These are phyloP conservation scores for Neonectria ditissima DNA, from an alignment of 2,329 filamentous ascomycete genomes.

Conservation along the genomic window DNA sequence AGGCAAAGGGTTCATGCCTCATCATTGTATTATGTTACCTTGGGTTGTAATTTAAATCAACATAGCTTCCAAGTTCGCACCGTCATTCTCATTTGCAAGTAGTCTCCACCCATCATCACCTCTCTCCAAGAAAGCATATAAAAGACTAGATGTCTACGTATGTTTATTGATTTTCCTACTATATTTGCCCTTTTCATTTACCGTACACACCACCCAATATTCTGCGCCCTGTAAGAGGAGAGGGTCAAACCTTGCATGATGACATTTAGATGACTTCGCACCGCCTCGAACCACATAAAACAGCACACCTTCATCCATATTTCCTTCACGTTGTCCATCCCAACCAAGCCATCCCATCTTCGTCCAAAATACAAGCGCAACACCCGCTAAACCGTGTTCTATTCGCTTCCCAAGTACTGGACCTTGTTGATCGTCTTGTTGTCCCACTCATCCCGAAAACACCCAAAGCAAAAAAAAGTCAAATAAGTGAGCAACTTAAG, in stretches of 20 bases:
- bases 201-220: constrained; percentile 9
- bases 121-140: background rate
- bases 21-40: constrained; percentile 1
- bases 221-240: constrained; percentile 8
- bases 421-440: constrained; percentile 8
- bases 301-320: background rate
- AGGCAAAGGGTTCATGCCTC: background rate
- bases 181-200: constrained; percentile 7
- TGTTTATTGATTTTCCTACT: constrained; percentile 12
- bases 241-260: constrained; percentile 7
- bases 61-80: background rate
- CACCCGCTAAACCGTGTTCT: constrained; percentile 12
- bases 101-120: background rate
- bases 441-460: constrained; percentile 10
- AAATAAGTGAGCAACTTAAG: constrained; percentile 16
- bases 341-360: background rate
- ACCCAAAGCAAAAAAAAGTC: constrained; percentile 14
- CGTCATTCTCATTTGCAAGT: background rate
- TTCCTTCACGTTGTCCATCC: background rate
- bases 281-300: background rate
- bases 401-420: constrained; percentile 5
- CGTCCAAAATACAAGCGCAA: constrained; percentile 12
- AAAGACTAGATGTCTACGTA: constrained; percentile 2
- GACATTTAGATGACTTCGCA: constrained; percentile 13
- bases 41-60: background rate